Conservation (phyloP, 208 protist species). For the Acanthamoeba sp. region DNA sequence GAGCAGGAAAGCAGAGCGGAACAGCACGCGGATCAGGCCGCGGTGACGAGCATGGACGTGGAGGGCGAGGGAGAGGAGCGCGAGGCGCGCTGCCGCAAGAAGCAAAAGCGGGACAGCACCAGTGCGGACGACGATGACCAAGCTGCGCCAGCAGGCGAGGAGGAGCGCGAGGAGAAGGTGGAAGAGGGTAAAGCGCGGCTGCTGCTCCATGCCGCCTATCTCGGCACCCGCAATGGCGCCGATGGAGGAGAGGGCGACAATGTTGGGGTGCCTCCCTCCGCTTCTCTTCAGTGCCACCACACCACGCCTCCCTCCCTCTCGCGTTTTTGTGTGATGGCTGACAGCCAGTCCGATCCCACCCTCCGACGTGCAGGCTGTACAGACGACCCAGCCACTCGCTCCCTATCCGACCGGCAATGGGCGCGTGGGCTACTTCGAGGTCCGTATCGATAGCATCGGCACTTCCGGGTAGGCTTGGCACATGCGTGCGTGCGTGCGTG, state of each 20-base stretch:
- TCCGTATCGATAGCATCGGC: conserved; percentile 25
- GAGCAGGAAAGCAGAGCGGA: neutral
- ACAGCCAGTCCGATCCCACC: no score
- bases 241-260: conserved; percentile 45
- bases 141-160: neutral
- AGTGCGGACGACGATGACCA: neutral
- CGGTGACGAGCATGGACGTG: no score
- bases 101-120: neutral
- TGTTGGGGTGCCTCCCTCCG: neutral
- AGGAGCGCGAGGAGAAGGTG: neutral
- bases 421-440: conserved; percentile 48
- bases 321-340: no score
- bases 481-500: no score
- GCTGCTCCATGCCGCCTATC: neutral
- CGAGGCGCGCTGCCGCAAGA: no score
- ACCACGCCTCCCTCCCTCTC: no score
- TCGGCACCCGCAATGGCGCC: neutral
- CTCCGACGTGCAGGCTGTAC: conserved; percentile 13
- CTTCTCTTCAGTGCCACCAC: no score
- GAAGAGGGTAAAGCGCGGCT: neutral
- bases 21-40: no score
- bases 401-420: conserved; percentile 17
- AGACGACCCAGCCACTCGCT: conserved; percentile 16
- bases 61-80: no score
- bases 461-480: conserved; percentile 43